These are phyloP conservation scores for Nakataea oryzae DNA, from an alignment of 2,329 filamentous ascomycete genomes.

Conservation along the genomic window DNA sequence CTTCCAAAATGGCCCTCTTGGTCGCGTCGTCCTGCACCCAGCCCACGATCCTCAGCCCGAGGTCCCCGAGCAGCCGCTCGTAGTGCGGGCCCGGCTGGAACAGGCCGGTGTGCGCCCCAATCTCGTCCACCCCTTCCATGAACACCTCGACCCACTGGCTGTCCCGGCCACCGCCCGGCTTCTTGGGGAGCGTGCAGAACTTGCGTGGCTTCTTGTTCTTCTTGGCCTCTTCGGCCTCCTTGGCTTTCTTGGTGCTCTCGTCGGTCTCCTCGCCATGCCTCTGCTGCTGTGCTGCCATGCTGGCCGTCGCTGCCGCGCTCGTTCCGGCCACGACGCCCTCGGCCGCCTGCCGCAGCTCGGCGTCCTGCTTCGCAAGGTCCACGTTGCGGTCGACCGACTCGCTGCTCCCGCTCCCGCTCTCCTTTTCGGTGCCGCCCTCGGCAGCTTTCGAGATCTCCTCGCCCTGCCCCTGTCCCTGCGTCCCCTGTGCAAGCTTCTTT, in stretches of 20 bases:
- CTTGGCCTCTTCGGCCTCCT: neutral
- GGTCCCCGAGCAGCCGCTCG: constrained; percentile 65
- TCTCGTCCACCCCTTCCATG: constrained; percentile 78
- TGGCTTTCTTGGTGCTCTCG: neutral
- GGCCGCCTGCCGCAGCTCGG: constrained; percentile 2
- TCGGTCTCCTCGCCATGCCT: neutral
- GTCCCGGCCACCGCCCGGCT: constrained; percentile 44
- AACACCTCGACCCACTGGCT: constrained; percentile 66
- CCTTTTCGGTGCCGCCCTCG: too few species aligned
- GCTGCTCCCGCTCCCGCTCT: constrained; percentile 2
- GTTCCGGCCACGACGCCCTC: neutral
- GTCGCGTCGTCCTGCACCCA: constrained; percentile 59
- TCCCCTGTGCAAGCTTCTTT: neutral
- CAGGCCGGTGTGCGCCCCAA: constrained; percentile 73
- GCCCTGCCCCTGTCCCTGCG: neutral
- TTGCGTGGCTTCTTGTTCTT: constrained; percentile 35
- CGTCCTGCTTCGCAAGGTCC: neutral
- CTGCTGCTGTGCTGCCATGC: too few species aligned
- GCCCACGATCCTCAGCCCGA: constrained; percentile 51
- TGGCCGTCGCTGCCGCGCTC: neutral
- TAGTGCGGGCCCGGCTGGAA: constrained; percentile 69
- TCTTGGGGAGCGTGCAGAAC: constrained; percentile 65
- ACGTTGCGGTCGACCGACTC: neutral
- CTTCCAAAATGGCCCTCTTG: constrained; percentile 25
- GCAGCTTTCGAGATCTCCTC: neutral